Evolutionary conservation across 352 stramenopile genomes (phyloP).

Genomic region (Phytopythium montanum): DNA sequence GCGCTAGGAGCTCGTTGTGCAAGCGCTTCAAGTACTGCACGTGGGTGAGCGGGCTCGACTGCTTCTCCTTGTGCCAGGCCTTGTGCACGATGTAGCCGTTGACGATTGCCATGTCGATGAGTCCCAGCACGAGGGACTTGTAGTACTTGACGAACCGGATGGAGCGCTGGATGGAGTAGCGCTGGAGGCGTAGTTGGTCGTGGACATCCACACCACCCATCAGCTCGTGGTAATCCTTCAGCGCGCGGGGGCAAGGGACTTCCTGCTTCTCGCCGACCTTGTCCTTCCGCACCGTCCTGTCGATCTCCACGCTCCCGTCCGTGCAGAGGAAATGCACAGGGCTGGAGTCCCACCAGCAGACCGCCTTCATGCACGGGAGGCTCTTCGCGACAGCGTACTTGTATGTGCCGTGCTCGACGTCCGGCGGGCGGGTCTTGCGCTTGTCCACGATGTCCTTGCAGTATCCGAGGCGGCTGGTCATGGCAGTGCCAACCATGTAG

Average conservation of each 20-base stretch:
- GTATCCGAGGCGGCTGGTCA: constrained; percentile 14
- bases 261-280: background rate
- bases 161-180: constrained; percentile 10
- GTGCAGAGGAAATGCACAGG: constrained; percentile 13
- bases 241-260: constrained; percentile 3
- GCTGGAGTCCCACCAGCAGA: constrained; percentile 10
- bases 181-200: constrained; percentile 13
- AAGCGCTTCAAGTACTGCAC: constrained; percentile 13
- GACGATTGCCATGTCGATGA: constrained; percentile 17
- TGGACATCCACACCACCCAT: constrained; percentile 15
- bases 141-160: constrained; percentile 18
- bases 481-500: constrained; percentile 13
- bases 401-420: background rate
- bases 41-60: constrained; percentile 2
- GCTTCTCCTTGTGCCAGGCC: constrained; percentile 10
- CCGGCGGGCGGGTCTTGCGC: background rate
- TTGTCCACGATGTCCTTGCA: constrained; percentile 11
- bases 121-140: constrained; percentile 13
- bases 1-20: constrained; percentile 5
- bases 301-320: constrained; percentile 3
- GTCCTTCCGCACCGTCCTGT: background rate
- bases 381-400: constrained; percentile 4
- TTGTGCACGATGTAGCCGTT: constrained; percentile 20
- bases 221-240: constrained; percentile 13
- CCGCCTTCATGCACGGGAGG: constrained; percentile 6